Evolutionary conservation across 805 yeast species (phyloP), one percentile per base, ranked within the genome.

Genomic region (Wilhelminamyces savonicus): DNA sequence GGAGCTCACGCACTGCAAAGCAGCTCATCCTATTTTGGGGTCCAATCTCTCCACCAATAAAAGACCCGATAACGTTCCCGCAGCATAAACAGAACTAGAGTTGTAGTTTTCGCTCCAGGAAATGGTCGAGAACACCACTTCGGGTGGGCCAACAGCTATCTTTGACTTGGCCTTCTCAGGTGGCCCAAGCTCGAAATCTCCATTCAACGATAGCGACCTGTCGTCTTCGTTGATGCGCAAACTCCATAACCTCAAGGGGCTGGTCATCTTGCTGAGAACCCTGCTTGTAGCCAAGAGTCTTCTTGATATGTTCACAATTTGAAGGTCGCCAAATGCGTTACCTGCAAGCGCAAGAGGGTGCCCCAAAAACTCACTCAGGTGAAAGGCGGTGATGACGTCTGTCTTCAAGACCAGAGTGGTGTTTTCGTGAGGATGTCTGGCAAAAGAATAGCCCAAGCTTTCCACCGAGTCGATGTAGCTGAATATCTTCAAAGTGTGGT

Each of bases 21-120:
- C 10, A 10, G 10, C 10, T 19, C n/a, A n/a, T n/a, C n/a, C n/a
- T n/a, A n/a, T n/a, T n/a, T 29, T 26, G 13, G 55, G 47, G 33
- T 61, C 67, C 21, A 65, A 41, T 30, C 62, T 44, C 35, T 67
- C 72, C 11, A 76, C 31, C 0, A 78, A 43, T 3, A 78, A 32
- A 12, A 78, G 39, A 0, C 83, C 84, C 2, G 67, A 46, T 3
- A 66, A 59, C 0, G 72, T 54, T 1, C 74, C 76, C 2, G 74
- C 74, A 1, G 76, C 73, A 42, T 75, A 73, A 54, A 71, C 21
- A 48, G 76, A 35, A 62, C 78, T 36, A 35, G 54, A 47, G 21
- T 27, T 35, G 3, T 48, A 26, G 28, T 59, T 64, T 32, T 72
- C 79, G 47, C 70, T 71, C 92, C 90, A 82, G 15, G 68, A 67